A percentile compares a stretch with the other conserved stretches of the same genome.
These are phyloP conservation scores for Protoeuglena noctilucae DNA, from an alignment of 139 green algal species.

Conservation along the genomic window DNA sequence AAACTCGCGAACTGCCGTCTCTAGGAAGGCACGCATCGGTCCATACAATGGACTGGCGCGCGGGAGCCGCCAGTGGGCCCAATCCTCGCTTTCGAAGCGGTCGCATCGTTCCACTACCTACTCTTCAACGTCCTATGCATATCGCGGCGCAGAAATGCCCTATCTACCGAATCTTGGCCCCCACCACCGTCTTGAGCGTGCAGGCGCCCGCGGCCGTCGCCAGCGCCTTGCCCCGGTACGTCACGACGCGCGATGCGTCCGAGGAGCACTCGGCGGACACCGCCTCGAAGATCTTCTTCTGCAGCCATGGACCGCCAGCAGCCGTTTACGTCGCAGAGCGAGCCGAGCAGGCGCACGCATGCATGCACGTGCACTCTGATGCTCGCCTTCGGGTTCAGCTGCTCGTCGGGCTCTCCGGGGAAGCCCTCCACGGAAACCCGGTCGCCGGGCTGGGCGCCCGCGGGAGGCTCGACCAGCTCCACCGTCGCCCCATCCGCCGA, in stretches of 20 bases:
- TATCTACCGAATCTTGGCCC: slow-evolving; percentile 35
- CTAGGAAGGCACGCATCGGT: too few species aligned
- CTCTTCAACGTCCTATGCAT: too few species aligned
- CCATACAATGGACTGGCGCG: too few species aligned
- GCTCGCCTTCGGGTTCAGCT: slow-evolving; percentile 81
- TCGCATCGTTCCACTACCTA: too few species aligned
- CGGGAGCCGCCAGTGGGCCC: too few species aligned
- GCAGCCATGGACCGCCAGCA: too few species aligned
- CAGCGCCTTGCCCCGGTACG: slow-evolving; percentile 52
- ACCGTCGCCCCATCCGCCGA: slow-evolving; percentile 42
- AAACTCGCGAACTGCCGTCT: too few species aligned
- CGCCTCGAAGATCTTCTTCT: slow-evolving; percentile 73
- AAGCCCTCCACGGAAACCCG: slow-evolving; percentile 50
- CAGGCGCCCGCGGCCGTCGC: slow-evolving; percentile 28
- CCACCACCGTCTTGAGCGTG: slow-evolving; percentile 29
- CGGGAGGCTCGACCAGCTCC: slow-evolving; percentile 69
- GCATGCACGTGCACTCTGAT: too few species aligned
- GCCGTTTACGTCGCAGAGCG: too few species aligned
- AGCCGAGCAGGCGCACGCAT: too few species aligned
- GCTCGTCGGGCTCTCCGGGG: slow-evolving; percentile 49
- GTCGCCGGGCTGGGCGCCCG: slow-evolving; percentile 44
- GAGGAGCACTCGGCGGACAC: slow-evolving; percentile 14
- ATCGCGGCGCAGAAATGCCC: too few species aligned
- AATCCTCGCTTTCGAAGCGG: too few species aligned
- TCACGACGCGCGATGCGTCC: background rate